A percentile compares a stretch with the other conserved stretches of the same genome.
Evolutionary conservation across 2,329 filamentous ascomycete species (phyloP).

Genomic region (Thyridium curvatum): DNA sequence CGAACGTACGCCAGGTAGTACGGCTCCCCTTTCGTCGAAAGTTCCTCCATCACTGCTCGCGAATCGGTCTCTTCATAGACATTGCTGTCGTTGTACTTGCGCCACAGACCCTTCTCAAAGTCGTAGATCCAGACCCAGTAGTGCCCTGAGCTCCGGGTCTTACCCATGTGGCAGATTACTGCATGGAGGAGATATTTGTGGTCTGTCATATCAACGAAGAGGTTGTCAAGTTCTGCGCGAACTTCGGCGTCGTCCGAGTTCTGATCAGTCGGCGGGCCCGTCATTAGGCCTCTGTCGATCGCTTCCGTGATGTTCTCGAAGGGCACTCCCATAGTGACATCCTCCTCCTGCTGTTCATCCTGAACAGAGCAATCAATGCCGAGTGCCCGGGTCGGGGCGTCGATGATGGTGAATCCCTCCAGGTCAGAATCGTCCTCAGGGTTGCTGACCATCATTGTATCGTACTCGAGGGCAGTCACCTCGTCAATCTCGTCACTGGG

Average conservation of each 20-base stretch:
- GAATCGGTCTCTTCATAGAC: conserved; percentile 65
- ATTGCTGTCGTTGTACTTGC: conserved; percentile 85
- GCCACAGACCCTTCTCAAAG: conserved; percentile 75
- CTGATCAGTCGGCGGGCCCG: conserved; percentile 27
- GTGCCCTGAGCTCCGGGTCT: conserved; percentile 64
- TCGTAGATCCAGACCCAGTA: conserved; percentile 98
- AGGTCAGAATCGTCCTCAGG: no score
- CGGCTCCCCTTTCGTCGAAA: conserved; percentile 66
- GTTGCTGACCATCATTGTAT: no score
- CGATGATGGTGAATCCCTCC: no score
- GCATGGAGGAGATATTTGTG: conserved; percentile 80
- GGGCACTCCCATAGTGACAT: no score
- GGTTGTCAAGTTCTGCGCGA: conserved; percentile 28
- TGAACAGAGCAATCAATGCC: no score
- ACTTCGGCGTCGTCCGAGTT: conserved; percentile 15
- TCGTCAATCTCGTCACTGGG: no score
- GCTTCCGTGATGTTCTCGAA: no score
- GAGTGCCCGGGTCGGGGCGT: no score
- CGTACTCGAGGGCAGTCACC: no score
- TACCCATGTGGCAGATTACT: conserved; percentile 84
- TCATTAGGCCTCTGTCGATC: neutral
- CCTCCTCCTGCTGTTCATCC: no score
- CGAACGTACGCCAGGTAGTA: conserved; percentile 29
- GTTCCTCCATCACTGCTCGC: conserved; percentile 66
- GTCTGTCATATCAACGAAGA: conserved; percentile 58